Base-by-base conservation (phyloP, 83 land plant species). In the Picea abies region DNA sequence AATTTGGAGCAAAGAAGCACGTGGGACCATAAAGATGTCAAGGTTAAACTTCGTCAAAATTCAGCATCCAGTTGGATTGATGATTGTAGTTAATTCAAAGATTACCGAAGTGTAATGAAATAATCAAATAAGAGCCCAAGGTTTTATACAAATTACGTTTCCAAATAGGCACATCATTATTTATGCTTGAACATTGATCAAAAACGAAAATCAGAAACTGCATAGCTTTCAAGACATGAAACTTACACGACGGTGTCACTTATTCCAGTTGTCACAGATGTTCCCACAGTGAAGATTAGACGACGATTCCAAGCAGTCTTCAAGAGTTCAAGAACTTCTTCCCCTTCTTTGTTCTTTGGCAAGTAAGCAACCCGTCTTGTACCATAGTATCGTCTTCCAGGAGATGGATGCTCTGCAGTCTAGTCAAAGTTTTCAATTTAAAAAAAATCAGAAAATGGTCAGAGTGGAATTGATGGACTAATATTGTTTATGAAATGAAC, bases 241-340 rank as follows among this genome's bases (percentile, higher is more conserved):
- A 83, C 85, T 78, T 83, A 83, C 85, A 81, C 60, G 22, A 83
- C 85, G 6, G 60, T 81, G 41, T 83, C n/a, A 49, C 60, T 79
- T 25, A 49, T 60, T 23, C 85, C 85, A 61, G 85, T 83, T 65
- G 85, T 83, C 32, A 83, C 85, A 37, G 85, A 83, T 44, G 82
- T 79, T 78, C 85, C 85, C 47, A 83, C 61, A 12, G 60, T 11
- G 52, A 83, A 83, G 71, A 83, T 71, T 47, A 83, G 81, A 65
- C 85, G 81, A 10, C 85, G 82, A 8, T 41, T 58, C 82, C 82
- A 83, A 15, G 85, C 85, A 63, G 22, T 79, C 60, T 65, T 83
- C 85, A 83, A 78, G 29, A 83, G 85, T 16, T 56, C 73, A 64
- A 83, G 82, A 63, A 83, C 81, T 79, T 83, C 85, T 79, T 83